Conservation (phyloP, 2,329 filamentous ascomycete species). For the Fusarium floridanum region DNA sequence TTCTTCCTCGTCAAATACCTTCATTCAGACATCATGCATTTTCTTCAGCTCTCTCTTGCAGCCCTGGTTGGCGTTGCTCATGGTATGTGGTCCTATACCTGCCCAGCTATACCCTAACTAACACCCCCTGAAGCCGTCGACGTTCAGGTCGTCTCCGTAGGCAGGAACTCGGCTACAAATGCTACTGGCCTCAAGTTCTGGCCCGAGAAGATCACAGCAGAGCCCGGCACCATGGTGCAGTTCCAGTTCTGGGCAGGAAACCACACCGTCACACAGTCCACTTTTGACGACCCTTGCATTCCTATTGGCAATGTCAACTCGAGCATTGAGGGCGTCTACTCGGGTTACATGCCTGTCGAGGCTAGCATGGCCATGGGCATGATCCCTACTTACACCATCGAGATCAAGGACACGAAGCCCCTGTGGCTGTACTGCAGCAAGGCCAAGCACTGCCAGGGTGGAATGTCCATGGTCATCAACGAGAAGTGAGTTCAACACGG, state of each 20-base stretch:
- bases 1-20: conserved; percentile 32
- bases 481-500: conserved; percentile 66
- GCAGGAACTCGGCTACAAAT: conserved; percentile 63
- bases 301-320: conserved; percentile 68
- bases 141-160: conserved; percentile 76
- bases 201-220: conserved; percentile 74
- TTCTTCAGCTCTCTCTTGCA: conserved; percentile 61
- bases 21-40: conserved; percentile 63
- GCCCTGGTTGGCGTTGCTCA: conserved; percentile 62
- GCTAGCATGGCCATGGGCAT: conserved; percentile 62
- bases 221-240: conserved; percentile 73
- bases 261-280: conserved; percentile 84
- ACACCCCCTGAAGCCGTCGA: conserved; percentile 49
- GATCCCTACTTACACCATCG: conserved; percentile 78
- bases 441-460: conserved; percentile 78
- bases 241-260: conserved; percentile 77
- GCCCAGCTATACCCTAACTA: background rate
- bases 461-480: conserved; percentile 84
- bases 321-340: conserved; percentile 72
- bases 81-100: conserved; percentile 50
- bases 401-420: conserved; percentile 76
- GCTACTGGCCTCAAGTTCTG: conserved; percentile 68
- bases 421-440: conserved; percentile 86
- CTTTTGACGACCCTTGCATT: conserved; percentile 77
- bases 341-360: conserved; percentile 74